These are phyloP conservation scores for Anisodus tanguticus DNA, from an alignment of 257 asterid species.

Conservation along the genomic window DNA sequence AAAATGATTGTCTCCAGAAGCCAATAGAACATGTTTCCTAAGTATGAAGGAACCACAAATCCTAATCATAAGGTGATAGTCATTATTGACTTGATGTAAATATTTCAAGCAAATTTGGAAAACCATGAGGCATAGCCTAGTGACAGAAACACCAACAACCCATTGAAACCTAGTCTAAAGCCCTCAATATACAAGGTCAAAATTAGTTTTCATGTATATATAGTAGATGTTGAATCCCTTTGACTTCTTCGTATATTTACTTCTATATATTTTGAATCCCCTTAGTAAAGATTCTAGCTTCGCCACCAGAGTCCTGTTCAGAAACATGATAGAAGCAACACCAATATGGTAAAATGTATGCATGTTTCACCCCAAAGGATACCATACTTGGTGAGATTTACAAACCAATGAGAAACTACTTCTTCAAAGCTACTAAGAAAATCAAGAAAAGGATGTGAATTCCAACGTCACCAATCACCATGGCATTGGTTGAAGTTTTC, in stretches of 20 bases:
- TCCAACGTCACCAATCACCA: background rate
- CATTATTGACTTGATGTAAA: background rate
- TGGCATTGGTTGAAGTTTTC: background rate
- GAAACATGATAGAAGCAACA: background rate
- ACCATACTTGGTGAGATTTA: background rate
- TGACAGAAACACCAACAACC: background rate
- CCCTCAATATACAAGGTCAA: background rate
- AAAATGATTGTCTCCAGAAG: background rate
- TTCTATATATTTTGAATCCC: too few relatives aligned
- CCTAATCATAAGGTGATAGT: background rate
- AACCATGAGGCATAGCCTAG: background rate
- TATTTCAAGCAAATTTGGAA: background rate
- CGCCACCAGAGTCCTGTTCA: background rate
- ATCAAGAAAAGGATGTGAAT: background rate
- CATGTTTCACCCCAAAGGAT: background rate
- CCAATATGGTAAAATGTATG: background rate
- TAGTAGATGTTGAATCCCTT: too few relatives aligned
- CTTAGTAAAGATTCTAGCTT: too few relatives aligned
- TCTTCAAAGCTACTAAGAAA: background rate
- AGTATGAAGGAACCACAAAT: background rate
- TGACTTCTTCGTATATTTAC: too few relatives aligned
- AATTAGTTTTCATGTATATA: too few relatives aligned
- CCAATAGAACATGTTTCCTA: background rate
- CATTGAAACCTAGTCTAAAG: background rate
- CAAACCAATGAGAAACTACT: background rate